Evolutionary conservation across 306 rosid species (phyloP), one percentile per base, ranked within the genome.

Genomic region (Corylus heterophylla): DNA sequence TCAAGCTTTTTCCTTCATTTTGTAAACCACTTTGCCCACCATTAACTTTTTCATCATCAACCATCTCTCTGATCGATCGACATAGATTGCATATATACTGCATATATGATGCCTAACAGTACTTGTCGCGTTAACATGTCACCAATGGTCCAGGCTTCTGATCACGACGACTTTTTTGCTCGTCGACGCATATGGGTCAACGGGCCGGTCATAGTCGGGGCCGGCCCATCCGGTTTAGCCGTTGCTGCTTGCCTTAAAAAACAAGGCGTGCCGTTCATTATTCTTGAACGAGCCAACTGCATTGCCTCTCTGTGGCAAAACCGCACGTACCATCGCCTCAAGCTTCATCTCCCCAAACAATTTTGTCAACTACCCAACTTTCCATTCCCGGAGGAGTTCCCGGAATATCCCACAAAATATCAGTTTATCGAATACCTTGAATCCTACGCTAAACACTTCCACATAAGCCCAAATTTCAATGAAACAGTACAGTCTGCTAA

Each of bases 291-390:
- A 79, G 97, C 94, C 0, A 85, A 95, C 71, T 95, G 98, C 85
- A 91, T 92, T 83, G 98, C 98, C 29, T 91, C 98, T 20, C 87
- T 95, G 2, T 95, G 98, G 98, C 88, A 92, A 42, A 87, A 92
- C 83, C 49, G 88, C 1, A 92, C 98, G 1, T 95, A 91, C 8
- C 87, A 95, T 22, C 89, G 98, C 8, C 91, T 95, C n/a, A 95
- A 90, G 71, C 98, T 95, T 74, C 98, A 95, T 63, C 98, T 95
- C 16, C 98, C 98, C 0, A 95, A 92, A 68, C 92, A 91, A 35
- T 90, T 90, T 25, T 95, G 98, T 72, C 97, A 92, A 12, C 64
- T 95, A 16, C 98, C 98, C n/a, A 80, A 88, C 67, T 88, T 87
- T 31, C 93, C 95, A 4, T 87, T 95, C 76, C 97, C 98, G 0